Base-by-base conservation (phyloP, 495 filamentous ascomycete genomes). In the Neurospora sp. region DNA sequence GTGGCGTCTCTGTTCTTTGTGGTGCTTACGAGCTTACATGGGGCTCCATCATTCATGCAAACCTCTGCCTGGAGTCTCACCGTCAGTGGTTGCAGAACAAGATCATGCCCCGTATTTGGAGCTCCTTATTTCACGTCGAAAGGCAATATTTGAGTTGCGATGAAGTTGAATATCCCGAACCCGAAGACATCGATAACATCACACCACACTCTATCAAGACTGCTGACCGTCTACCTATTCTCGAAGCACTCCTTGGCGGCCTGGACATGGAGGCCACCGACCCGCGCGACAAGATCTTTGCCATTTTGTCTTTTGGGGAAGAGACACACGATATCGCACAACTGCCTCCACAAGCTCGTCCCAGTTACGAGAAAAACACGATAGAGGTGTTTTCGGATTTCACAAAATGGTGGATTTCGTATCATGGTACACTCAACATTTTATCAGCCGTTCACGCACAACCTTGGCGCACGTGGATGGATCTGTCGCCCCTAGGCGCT, bases 261-360 rank as follows among this genome's bases (percentile, higher is more conserved):
- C 48, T 74, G 69, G 70, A 72, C 27, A 39, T 72, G 46, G 71
- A 74, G 39, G 69, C 73, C 41, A 74, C 73, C 16, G 70, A 74
- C 48, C 70, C 70, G 8, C 71, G 73, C 11, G 73, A 74, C 39
- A 71, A 74, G 27, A 70, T 74, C 10, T 74, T 69, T 69, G 73
- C 73, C 3, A 11, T 74, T 16, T 39, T 74, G 10, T 16, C 73
- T 8, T 74, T 74, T 48, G 73, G 73, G 4, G 48, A 46, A n/a
- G 73, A 74, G 38, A 74, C 73, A n/a, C 42, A 39, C 20, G 18
- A 40, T 11, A 59, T 31, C 14, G n/a, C 14, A 10, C 20, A 69
- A 4, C 62, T 74, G 4, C 73, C 48, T 3, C 23, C 14, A 0
- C 16, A 48, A 2, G 69, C 71, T 20, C 69, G 46, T 9, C 73